These are phyloP conservation scores for Musa balbisiana DNA, from an alignment of 202 grass and related monocot genomes.

Conservation along the genomic window DNA sequence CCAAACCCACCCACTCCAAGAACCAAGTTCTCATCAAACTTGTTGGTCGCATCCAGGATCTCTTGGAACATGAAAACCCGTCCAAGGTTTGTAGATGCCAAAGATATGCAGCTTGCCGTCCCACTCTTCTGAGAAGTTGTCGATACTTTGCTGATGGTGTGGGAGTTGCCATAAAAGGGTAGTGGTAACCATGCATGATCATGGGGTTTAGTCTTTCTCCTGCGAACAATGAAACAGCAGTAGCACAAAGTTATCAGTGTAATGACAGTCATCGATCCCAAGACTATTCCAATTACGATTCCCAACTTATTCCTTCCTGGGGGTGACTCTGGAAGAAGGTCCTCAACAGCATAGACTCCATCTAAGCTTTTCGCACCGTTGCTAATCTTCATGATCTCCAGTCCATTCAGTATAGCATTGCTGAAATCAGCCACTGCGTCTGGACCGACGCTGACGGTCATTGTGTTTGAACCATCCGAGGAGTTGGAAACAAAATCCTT, in stretches of 20 bases:
- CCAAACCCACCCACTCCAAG: conserved; percentile 48
- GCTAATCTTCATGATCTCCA: conserved; percentile 87
- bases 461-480: conserved; percentile 46
- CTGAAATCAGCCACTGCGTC: conserved; percentile 29
- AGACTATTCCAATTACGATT: conserved; percentile 39
- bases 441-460: conserved; percentile 42
- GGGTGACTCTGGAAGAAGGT: conserved; percentile 17
- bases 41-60: conserved; percentile 30
- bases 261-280: conserved; percentile 35
- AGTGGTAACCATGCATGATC: conserved; percentile 30
- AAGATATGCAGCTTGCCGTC: conserved; percentile 16
- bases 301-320: conserved; percentile 16
- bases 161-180: conserved; percentile 24
- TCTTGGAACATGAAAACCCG: conserved; percentile 34
- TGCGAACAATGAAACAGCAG: conserved; percentile 29
- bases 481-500: conserved; percentile 48
- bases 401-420: conserved; percentile 57
- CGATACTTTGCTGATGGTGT: conserved; percentile 29
- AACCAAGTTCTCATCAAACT: conserved; percentile 45
- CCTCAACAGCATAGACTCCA: conserved; percentile 18
- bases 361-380: conserved; percentile 35
- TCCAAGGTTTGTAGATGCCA: conserved; percentile 27
- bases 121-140: conserved; percentile 7
- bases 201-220: conserved; percentile 29
- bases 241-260: conserved; percentile 21